Conservation (phyloP, 257 asterid species). For the Paulownia fortunei region DNA sequence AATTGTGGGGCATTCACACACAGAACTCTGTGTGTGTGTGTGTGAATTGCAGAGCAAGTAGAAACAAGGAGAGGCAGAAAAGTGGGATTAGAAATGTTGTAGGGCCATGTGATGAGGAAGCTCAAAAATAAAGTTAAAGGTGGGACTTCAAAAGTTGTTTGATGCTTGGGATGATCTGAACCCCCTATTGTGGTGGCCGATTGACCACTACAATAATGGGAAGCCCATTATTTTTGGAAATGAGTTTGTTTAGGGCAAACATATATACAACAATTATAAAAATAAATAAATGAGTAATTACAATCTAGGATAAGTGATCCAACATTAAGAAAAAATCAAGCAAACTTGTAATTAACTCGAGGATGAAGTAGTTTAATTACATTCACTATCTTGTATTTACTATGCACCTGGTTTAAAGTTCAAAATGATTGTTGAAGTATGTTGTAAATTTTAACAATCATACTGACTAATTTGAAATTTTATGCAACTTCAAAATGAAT, state of each 20-base stretch:
- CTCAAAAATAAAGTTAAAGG: slow-evolving; percentile 22
- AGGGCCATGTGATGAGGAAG: slow-evolving; percentile 37
- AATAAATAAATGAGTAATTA: neutral
- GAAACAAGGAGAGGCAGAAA: neutral
- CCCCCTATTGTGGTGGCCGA: neutral
- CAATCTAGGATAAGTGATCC: too few relatives aligned
- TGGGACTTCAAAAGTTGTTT: slow-evolving; percentile 18
- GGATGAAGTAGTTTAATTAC: too few relatives aligned
- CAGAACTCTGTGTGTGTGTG: neutral
- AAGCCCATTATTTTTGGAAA: slow-evolving; percentile 1
- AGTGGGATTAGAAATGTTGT: slow-evolving; percentile 25
- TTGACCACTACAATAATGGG: neutral
- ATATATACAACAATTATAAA: neutral
- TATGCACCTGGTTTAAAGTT: too few relatives aligned
- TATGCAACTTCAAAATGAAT: too few relatives aligned
- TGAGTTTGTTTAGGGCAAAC: neutral
- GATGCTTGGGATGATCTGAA: neutral
- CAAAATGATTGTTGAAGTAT: too few relatives aligned
- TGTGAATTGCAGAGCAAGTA: neutral
- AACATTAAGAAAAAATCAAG: neutral
- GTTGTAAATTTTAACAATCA: too few relatives aligned
- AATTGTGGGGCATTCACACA: slow-evolving; percentile 7
- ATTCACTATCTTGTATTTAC: too few relatives aligned
- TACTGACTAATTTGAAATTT: too few relatives aligned
- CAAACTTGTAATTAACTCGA: neutral